phyloP scores from a whole-genome alignment of 768 basidiomycete species.

The Roridomyces roridus region DNA sequence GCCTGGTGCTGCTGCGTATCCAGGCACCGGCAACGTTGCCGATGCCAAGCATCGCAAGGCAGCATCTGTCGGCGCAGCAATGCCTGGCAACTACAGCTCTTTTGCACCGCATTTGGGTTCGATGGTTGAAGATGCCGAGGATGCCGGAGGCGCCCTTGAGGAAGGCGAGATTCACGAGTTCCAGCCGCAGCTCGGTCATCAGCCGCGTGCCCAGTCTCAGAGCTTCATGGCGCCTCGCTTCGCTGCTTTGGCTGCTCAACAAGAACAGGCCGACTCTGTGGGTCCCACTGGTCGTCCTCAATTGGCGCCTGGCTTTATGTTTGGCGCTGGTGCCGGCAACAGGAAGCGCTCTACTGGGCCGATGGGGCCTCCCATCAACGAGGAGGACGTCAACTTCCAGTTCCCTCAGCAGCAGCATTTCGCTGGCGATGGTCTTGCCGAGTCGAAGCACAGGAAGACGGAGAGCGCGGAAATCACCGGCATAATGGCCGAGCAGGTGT shows the following conservation, averaged over 20 bases:
- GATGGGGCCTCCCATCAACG: slow-evolving; percentile 76
- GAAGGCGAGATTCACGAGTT: slow-evolving; percentile 82
- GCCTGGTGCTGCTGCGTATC: slow-evolving; percentile 66
- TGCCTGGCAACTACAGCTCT: slow-evolving; percentile 67
- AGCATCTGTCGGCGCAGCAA: slow-evolving; percentile 67
- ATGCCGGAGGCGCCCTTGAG: slow-evolving; percentile 60
- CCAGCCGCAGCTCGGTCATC: slow-evolving; percentile 61
- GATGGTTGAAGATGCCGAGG: slow-evolving; percentile 86
- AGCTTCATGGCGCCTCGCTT: slow-evolving; percentile 91
- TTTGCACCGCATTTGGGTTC: slow-evolving; percentile 83
- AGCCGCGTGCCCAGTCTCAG: slow-evolving; percentile 79
- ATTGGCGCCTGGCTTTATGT: slow-evolving; percentile 91
- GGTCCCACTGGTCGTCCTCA: slow-evolving; percentile 86
- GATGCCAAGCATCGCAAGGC: slow-evolving; percentile 84
- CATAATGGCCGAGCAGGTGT: slow-evolving; percentile 97
- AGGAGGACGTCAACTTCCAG: slow-evolving; percentile 83
- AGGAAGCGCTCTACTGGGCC: slow-evolving; percentile 53
- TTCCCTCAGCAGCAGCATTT: slow-evolving; percentile 76
- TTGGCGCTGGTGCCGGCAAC: slow-evolving; percentile 61
- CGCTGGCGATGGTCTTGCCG: slow-evolving; percentile 37
- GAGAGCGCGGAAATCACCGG: slow-evolving; percentile 82
- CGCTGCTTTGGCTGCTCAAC: slow-evolving; percentile 77
- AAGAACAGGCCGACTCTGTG: slow-evolving; percentile 66
- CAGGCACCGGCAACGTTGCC: slow-evolving; percentile 46
- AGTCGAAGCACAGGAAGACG: slow-evolving; percentile 56